Percentiles rank a stretch among this genome's conserved stretches.
Conservation (phyloP, 768 basidiomycete species). For the Lyophyllum semitale region DNA sequence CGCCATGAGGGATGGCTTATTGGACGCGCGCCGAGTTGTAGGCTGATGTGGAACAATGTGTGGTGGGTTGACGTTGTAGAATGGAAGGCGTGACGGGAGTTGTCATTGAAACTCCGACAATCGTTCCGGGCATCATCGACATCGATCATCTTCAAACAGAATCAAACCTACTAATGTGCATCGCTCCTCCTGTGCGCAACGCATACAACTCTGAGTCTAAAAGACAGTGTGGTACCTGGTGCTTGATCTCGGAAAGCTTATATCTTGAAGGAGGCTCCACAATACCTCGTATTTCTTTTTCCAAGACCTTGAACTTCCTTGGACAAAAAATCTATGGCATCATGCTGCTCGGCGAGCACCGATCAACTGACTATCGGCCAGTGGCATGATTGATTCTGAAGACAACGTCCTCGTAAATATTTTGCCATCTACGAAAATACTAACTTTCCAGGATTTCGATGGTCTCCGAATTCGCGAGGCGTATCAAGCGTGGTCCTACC, state of each 20-base stretch:
- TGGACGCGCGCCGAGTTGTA: not conserved
- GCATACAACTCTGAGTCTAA: not conserved
- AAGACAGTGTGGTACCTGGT: not conserved
- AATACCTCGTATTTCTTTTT: not conserved
- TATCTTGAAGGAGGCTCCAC: too few species aligned
- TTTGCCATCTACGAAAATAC: not conserved
- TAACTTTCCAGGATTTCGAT: not conserved
- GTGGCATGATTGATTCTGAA: not conserved
- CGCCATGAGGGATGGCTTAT: slow-evolving; percentile 15
- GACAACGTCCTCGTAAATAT: not conserved
- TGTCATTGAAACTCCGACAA: slow-evolving; percentile 12
- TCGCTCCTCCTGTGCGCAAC: not conserved
- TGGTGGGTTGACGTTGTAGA: not conserved
- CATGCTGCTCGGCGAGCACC: too few species aligned
- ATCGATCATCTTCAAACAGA: too few species aligned
- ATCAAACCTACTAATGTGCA: not conserved
- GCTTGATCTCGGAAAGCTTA: too few species aligned
- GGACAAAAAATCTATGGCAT: not conserved
- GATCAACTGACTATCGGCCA: too few species aligned
- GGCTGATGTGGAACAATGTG: not conserved
- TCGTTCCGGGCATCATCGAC: not conserved
- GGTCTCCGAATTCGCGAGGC: not conserved
- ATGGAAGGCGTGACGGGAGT: not conserved
- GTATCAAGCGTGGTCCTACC: not conserved
- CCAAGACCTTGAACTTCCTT: not conserved